phyloP scores from a whole-genome alignment of 768 basidiomycete species.

The Podaxis sp. region DNA sequence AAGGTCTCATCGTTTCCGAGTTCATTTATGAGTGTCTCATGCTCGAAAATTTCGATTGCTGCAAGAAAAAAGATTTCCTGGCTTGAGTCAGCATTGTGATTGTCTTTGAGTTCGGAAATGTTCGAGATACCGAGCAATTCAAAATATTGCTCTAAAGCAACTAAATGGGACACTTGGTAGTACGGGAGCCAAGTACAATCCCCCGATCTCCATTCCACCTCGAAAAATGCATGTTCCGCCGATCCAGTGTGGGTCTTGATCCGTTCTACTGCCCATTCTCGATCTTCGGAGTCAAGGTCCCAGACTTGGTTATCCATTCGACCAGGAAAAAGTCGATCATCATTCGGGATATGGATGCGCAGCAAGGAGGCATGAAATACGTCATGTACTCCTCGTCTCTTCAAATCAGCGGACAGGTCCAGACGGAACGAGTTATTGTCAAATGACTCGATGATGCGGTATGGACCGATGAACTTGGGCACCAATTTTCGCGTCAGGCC shows the following conservation, averaged over 20 bases:
- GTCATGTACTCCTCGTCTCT: conserved; percentile 25
- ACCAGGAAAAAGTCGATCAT: conserved; percentile 30
- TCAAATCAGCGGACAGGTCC: conserved; percentile 13
- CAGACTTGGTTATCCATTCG: conserved; percentile 21
- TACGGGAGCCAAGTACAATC: conserved; percentile 30
- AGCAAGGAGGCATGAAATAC: conserved; percentile 37
- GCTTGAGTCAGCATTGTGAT: no score
- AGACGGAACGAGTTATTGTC: conserved; percentile 14
- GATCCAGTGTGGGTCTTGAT: conserved; percentile 21
- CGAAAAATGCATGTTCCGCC: conserved; percentile 17
- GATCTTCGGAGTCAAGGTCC: conserved; percentile 16
- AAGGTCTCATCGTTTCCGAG: no score
- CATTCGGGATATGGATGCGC: conserved; percentile 27
- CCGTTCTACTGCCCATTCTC: conserved; percentile 21
- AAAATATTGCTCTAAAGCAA: not conserved
- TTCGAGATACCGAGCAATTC: not conserved
- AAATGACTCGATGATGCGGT: conserved; percentile 10
- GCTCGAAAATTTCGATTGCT: no score
- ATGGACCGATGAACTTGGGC: conserved; percentile 19
- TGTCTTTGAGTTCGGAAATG: not conserved
- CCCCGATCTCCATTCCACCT: conserved; percentile 25
- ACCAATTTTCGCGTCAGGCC: conserved; percentile 16
- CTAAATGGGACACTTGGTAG: not conserved
- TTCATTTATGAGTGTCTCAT: no score
- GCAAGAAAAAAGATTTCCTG: no score